Percentiles rank a stretch among this genome's conserved stretches.
phyloP scores from a whole-genome alignment of 108 stramenopile species.

The Nitzschia sp. region DNA sequence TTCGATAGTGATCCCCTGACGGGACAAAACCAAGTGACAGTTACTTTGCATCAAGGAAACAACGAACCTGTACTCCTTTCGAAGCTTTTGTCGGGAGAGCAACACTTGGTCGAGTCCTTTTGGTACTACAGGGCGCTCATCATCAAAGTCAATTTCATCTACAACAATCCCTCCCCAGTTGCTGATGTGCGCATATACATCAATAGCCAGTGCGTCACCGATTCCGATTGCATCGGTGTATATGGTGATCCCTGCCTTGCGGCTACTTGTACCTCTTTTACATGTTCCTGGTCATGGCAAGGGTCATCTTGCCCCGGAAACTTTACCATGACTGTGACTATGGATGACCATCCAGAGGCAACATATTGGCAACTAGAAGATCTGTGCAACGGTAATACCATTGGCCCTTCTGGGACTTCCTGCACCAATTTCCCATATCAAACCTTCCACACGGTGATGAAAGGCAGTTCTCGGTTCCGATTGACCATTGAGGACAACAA shows the following conservation, averaged over 20 bases:
- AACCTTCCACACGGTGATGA: background rate
- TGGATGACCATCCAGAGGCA: background rate
- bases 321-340: background rate
- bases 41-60: constrained; percentile 15
- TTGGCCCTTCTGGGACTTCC: background rate
- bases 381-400: background rate
- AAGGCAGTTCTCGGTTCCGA: background rate
- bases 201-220: too few species aligned
- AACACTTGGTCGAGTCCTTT: constrained; percentile 28
- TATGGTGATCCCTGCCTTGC: too few species aligned
- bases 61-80: constrained; percentile 35
- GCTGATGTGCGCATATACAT: background rate
- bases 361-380: background rate
- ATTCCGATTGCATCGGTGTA: too few species aligned
- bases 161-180: background rate
- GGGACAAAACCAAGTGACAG: constrained; percentile 44
- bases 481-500: background rate
- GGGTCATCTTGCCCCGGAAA: too few species aligned
- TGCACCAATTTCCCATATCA: background rate
- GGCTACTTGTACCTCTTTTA: too few species aligned
- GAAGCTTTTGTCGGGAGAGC: constrained; percentile 34
- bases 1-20: constrained; percentile 52
- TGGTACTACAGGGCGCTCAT: constrained; percentile 3
- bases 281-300: too few species aligned
- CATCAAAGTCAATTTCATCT: constrained; percentile 9